A percentile compares a stretch with the other conserved stretches of the same genome.
Evolutionary conservation across 2,329 filamentous ascomycete species (phyloP).

Genomic region (Phyllosticta citribraziliensis): DNA sequence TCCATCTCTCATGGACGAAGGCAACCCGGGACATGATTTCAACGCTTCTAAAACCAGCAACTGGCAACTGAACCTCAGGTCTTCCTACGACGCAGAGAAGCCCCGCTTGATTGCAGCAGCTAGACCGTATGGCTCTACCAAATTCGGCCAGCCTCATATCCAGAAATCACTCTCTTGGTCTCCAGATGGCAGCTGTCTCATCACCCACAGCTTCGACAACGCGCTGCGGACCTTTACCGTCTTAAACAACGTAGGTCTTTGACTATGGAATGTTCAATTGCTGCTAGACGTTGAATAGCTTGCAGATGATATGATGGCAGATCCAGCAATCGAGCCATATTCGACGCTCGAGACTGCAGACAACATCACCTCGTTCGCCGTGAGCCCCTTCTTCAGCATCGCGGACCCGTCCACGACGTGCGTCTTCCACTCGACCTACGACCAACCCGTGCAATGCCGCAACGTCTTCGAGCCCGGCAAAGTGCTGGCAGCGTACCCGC

Average conservation of each 20-base stretch:
- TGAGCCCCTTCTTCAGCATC: constrained; percentile 47
- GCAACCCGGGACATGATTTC: not conserved
- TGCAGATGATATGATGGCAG: constrained; percentile 1
- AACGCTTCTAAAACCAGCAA: not conserved
- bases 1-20: not conserved
- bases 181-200: constrained; percentile 47
- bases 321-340: constrained; percentile 26
- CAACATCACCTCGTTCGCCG: constrained; percentile 43
- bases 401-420: constrained; percentile 40
- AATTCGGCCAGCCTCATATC: not conserved
- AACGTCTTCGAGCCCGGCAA: constrained; percentile 30
- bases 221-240: constrained; percentile 45
- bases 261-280: constrained; percentile 1
- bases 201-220: constrained; percentile 44
- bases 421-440: constrained; percentile 42
- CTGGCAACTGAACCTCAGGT: not conserved
- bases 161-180: constrained; percentile 26
- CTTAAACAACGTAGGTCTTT: constrained; percentile 25
- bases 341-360: constrained; percentile 32
- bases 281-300: not conserved
- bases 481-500: constrained; percentile 42
- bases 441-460: constrained; percentile 47
- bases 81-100: not conserved
- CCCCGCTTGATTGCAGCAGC: not conserved
- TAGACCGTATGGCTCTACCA: not conserved